A percentile compares a stretch with the other conserved stretches of the same genome.
Evolutionary conservation across 306 rosid species (phyloP).

Genomic region (Amphicarpaea edgeworthii): DNA sequence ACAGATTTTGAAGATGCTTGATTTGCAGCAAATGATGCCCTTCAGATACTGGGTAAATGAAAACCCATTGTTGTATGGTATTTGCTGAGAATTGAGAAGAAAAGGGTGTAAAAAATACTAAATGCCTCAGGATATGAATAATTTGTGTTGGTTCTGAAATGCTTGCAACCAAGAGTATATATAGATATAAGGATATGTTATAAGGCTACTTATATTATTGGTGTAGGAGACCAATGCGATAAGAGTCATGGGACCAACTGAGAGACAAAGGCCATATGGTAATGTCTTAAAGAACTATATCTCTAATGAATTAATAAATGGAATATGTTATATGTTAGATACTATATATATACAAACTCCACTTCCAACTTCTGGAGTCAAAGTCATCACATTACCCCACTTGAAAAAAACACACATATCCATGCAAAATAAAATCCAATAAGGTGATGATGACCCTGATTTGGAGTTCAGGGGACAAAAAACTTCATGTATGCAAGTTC

Average conservation of each 20-base stretch:
- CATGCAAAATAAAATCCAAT: background rate
- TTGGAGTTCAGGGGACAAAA: background rate
- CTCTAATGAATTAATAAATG: no score
- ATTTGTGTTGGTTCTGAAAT: background rate
- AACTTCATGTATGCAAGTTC: background rate
- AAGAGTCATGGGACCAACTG: background rate
- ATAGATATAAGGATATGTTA: background rate
- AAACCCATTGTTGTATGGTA: background rate
- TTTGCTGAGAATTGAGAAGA: background rate
- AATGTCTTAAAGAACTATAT: background rate
- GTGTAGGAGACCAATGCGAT: background rate
- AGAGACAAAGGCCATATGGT: slow-evolving; percentile 1
- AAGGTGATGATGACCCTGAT: background rate
- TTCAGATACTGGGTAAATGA: background rate
- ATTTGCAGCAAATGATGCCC: background rate
- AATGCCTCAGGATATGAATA: background rate
- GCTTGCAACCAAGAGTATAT: background rate
- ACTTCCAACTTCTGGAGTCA: no score
- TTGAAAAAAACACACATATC: background rate
- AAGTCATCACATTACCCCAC: background rate
- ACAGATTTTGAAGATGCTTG: background rate
- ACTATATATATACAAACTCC: no score
- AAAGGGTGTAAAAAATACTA: background rate
- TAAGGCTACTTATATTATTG: background rate
- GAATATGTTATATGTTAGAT: no score